Evolutionary conservation across 208 protist species (phyloP).

Genomic region (Trypanosoma theileri): DNA sequence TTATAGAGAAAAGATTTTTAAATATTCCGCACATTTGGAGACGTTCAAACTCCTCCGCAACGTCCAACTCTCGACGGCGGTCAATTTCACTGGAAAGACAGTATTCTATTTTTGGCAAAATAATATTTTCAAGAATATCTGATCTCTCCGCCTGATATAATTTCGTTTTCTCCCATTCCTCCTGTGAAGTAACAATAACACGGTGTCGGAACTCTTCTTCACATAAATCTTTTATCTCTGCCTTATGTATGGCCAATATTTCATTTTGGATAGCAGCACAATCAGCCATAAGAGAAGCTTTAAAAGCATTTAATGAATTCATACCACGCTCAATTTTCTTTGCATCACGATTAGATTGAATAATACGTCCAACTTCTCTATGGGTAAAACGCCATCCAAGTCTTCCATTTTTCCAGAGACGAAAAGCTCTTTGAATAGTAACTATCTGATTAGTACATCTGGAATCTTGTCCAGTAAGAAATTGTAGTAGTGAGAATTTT

Average conservation of each 20-base stretch:
- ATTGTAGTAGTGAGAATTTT: constrained; percentile 14
- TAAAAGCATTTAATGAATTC: constrained; percentile 34
- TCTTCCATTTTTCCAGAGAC: constrained; percentile 33
- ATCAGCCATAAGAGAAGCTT: constrained; percentile 36
- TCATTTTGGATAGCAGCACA: constrained; percentile 35
- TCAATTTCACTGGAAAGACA: constrained; percentile 21
- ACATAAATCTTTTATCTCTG: constrained; percentile 26
- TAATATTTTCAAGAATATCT: constrained; percentile 16
- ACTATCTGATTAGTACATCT: constrained; percentile 24
- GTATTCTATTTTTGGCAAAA: constrained; percentile 5
- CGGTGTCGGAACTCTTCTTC: constrained; percentile 40
- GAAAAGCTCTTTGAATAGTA: constrained; percentile 53
- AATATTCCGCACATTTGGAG: constrained; percentile 1
- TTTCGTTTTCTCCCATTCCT: constrained; percentile 28
- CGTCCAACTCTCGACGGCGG: constrained; percentile 30
- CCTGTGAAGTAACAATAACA: constrained; percentile 33
- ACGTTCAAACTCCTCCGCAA: constrained; percentile 31
- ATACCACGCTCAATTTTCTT: constrained; percentile 40
- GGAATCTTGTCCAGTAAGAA: constrained; percentile 6
- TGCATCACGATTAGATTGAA: constrained; percentile 41
- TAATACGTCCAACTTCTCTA: constrained; percentile 44
- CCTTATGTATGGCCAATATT: constrained; percentile 30
- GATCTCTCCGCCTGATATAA: neutral
- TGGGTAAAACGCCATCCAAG: constrained; percentile 66
- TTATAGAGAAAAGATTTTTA: constrained; percentile 5